Evolutionary conservation across 768 basidiomycete genomes (phyloP).

Genomic region (Ramaria sp.): DNA sequence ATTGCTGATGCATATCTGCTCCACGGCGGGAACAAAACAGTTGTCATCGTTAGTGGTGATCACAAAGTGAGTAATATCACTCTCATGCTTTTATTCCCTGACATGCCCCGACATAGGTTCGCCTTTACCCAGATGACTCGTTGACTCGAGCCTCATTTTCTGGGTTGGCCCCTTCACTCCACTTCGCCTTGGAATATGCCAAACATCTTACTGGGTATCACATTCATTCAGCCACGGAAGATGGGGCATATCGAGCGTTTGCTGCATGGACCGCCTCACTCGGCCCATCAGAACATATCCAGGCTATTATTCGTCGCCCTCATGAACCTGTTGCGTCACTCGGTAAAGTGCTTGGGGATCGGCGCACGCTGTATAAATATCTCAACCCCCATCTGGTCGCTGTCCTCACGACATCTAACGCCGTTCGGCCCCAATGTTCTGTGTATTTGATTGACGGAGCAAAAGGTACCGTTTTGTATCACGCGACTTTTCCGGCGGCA

Average conservation of each 20-base stretch:
- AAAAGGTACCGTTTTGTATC: slow-evolving; percentile 71
- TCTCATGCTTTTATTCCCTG: slow-evolving; percentile 4
- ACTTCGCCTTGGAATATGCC: slow-evolving; percentile 42
- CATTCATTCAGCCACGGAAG: slow-evolving; percentile 29
- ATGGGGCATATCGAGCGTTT: slow-evolving; percentile 41
- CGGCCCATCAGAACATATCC: slow-evolving; percentile 46
- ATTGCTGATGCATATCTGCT: slow-evolving; percentile 49
- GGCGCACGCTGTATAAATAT: slow-evolving; percentile 89
- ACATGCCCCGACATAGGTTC: slow-evolving; percentile 29
- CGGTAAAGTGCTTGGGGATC: slow-evolving; percentile 79
- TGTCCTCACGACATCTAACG: slow-evolving; percentile 41
- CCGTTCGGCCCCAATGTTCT: slow-evolving; percentile 32
- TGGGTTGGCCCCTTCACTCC: slow-evolving; percentile 32
- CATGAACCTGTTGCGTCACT: slow-evolving; percentile 57
- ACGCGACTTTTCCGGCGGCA: slow-evolving; percentile 39
- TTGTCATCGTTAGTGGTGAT: slow-evolving; percentile 66
- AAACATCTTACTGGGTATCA: slow-evolving; percentile 49
- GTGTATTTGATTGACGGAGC: slow-evolving; percentile 72
- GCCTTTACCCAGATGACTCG: slow-evolving; percentile 56
- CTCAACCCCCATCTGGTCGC: slow-evolving; percentile 73
- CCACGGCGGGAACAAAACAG: slow-evolving; percentile 32
- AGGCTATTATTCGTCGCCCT: slow-evolving; percentile 36
- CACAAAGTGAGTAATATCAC: slow-evolving; percentile 44
- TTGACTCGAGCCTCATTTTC: slow-evolving; percentile 33
- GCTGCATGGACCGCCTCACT: slow-evolving; percentile 59